Evolutionary conservation across 306 rosid species (phyloP), one percentile per base, ranked within the genome.

Genomic region (Gleditsia sinensis): DNA sequence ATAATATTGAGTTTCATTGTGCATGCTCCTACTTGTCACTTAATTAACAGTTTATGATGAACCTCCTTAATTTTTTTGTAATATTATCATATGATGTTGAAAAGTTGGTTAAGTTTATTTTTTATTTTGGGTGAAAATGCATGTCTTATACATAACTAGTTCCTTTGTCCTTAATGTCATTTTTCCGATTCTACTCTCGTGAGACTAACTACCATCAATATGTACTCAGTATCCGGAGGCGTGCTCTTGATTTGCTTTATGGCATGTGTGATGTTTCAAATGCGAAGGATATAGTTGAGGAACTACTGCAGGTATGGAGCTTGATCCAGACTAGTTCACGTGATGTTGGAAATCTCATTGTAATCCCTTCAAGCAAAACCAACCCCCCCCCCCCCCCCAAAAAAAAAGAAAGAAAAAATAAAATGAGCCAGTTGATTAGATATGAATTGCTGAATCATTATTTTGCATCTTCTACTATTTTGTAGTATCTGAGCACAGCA

Each of bases 261-360:
- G 86, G 92, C 54, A 87, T 90, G 90, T 90, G 96, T 76, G 96
- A 90, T 71, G 87, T 87, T 85, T 82, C 96, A 83, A 90, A 90
- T 76, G 96, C 92, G 64, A 90, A 90, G 75, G 96, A 90, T 79
- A 90, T 90, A 78, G 96, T 90, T 5, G 96, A 90, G 80, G 96
- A 90, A 76, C 27, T 87, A 74, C 77, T 90, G 78, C 96, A 87
- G 92, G 96, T 90, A 85, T 67, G 45, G 17, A 51, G 37, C 56
- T 69, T 32, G 73, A 54, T 56, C 6, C 36, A 30, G 39, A n/a
- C 27, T 50, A 8, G 32, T 57, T 39, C 50, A 6, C 28, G 46
- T 48, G 50, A 46, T 46, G 20, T 60, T 19, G 25, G 28, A 30
- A 20, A 30, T 59, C 54, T 19, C 20, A 46, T 32, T 43, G 12